Evolutionary conservation across 371 early-diverging fungal genomes (phyloP).

Genomic region (Zychaea mexicana): DNA sequence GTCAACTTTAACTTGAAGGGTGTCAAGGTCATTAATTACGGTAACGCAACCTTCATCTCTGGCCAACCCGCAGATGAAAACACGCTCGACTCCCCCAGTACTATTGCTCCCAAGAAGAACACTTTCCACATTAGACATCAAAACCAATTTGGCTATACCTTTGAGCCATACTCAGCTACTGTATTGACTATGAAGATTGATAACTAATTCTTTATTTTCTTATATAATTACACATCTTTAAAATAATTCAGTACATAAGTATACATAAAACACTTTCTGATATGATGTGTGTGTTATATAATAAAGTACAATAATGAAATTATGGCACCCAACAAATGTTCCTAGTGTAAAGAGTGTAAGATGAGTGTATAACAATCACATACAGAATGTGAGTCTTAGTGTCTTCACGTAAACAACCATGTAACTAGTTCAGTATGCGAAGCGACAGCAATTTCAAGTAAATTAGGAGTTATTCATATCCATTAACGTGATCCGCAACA

Average conservation of each 20-base stretch:
- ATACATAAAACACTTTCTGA: neutral
- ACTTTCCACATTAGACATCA: constrained; percentile 10
- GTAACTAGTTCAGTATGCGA: no score
- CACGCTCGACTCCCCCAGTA: constrained; percentile 9
- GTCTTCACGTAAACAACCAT: no score
- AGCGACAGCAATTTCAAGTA: no score
- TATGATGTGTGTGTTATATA: no score
- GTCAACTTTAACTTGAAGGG: constrained; percentile 14
- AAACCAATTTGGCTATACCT: constrained; percentile 15
- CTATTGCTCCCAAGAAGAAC: constrained; percentile 7
- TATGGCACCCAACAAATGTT: no score
- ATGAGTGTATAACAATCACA: no score
- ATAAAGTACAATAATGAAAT: no score
- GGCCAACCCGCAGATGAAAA: constrained; percentile 15
- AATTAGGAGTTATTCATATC: no score
- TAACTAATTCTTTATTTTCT: neutral
- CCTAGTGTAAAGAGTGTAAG: no score
- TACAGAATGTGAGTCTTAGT: no score
- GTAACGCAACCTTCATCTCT: constrained; percentile 15
- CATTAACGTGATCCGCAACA: no score
- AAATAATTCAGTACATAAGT: no score
- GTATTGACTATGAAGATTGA: constrained; percentile 15
- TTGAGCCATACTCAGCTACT: constrained; percentile 21
- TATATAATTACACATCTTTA: neutral
- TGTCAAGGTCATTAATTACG: constrained; percentile 10